A percentile compares a stretch with the other conserved stretches of the same genome.
These are phyloP conservation scores for Fusarium xyrophilum DNA, from an alignment of 2,329 filamentous ascomycete species.

Conservation along the genomic window DNA sequence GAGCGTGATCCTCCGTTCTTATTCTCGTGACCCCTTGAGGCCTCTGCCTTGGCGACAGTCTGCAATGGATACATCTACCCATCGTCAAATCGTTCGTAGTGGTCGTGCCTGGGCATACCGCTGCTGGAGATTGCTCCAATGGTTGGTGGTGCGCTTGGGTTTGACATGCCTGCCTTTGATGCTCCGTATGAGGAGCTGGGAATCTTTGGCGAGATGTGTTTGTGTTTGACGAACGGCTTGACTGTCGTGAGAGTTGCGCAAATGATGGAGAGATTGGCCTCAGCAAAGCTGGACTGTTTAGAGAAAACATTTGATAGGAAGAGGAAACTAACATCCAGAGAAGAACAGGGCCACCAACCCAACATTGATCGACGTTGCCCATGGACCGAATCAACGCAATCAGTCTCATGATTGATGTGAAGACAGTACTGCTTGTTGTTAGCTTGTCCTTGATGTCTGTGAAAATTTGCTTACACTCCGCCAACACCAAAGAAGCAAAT, in stretches of 20 bases:
- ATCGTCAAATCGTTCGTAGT: constrained; percentile 13
- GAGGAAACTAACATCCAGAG: constrained; percentile 23
- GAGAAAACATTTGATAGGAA: rapidly evolving
- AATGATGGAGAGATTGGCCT: constrained; percentile 28
- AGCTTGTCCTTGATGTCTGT: rapidly evolving
- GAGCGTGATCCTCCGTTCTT: background rate
- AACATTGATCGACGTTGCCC: constrained; percentile 10
- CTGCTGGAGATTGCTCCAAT: constrained; percentile 5
- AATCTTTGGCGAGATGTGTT: constrained; percentile 20
- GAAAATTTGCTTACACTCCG: background rate
- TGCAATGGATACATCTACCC: constrained; percentile 10
- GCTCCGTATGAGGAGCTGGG: background rate
- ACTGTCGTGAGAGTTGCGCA: constrained; percentile 21
- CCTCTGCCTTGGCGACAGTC: constrained; percentile 7
- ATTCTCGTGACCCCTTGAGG: background rate
- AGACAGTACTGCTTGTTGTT: constrained; percentile 7
- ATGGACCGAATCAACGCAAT: constrained; percentile 14
- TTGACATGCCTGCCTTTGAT: constrained; percentile 7
- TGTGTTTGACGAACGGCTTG: constrained; percentile 25
- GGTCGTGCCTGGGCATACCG: background rate
- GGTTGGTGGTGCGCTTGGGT: constrained; percentile 17
- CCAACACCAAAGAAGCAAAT: constrained; percentile 17
- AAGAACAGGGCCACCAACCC: constrained; percentile 12
- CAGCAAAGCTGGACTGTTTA: constrained; percentile 4
- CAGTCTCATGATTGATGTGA: constrained; percentile 27